A percentile compares a stretch with the other conserved stretches of the same genome.
phyloP scores from a whole-genome alignment of 2,329 filamentous ascomycete species.

The Pseudogymnoascus sp. region DNA sequence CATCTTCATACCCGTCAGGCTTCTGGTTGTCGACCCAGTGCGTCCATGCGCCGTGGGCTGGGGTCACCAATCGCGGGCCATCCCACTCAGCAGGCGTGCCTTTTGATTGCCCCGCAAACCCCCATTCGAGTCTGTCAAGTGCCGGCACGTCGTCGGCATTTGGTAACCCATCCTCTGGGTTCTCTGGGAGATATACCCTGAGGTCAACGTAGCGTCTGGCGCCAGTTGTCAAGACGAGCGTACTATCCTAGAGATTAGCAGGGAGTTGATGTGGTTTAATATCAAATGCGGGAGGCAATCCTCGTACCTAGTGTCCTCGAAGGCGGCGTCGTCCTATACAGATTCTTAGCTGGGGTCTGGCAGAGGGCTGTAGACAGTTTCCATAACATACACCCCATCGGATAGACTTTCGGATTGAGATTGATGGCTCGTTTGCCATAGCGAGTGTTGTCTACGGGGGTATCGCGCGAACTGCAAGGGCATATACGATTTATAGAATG shows the following conservation, averaged over 20 bases:
- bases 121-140: slow-evolving; percentile 19
- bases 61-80: neutral
- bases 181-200: slow-evolving; percentile 14
- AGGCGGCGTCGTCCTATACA: neutral
- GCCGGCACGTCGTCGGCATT: slow-evolving; percentile 8
- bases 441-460: neutral
- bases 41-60: slow-evolving; percentile 17
- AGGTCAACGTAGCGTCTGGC: slow-evolving; percentile 19
- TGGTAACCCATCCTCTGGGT: slow-evolving; percentile 12
- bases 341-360: neutral
- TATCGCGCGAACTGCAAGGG: neutral
- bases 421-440: slow-evolving; percentile 9
- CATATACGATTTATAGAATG: neutral
- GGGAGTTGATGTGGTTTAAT: neutral
- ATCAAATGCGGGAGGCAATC: neutral
- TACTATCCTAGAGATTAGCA: slow-evolving; percentile 5
- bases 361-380: neutral
- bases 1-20: slow-evolving; percentile 21
- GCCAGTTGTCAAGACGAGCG: slow-evolving; percentile 21
- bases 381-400: slow-evolving; percentile 10
- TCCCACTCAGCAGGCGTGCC: neutral
- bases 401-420: slow-evolving; percentile 12
- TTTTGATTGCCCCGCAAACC: slow-evolving; percentile 18
- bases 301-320: slow-evolving; percentile 1
- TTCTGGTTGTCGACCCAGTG: slow-evolving; percentile 14